Evolutionary conservation across 2,329 filamentous ascomycete species (phyloP), one percentile per base, ranked within the genome.

Genomic region (Trichoderma brevicompactum): DNA sequence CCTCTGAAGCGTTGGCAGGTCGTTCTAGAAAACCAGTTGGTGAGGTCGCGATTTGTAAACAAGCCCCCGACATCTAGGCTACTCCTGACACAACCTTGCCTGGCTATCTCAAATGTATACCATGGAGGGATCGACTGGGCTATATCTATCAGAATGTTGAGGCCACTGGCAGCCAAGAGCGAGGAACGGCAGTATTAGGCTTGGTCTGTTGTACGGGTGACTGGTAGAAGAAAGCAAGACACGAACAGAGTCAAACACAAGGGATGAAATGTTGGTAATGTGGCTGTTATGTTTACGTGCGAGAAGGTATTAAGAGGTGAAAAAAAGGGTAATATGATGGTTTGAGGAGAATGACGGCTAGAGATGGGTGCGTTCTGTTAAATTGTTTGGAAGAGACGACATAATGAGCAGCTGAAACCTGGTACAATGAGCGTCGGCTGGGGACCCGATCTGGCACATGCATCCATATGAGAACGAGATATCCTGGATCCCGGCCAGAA

Each of bases 221-320:
- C 46, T 59, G 36, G 43, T 53, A 12, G 46, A 8, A 32, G 49
- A 56, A 38, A 28, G 52, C 59, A 50, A 56, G 60, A 56, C 59
- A 64, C 28, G 12, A 36, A 40, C 54, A 66, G 49, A 64, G 65
- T 66, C 65, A 66, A 62, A 66, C 50, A 50, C 19, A 50, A 65
- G 64, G 64, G 64, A 44, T 53, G 28, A 46, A 43, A 52, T 43
- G 46, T 55, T 49, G 63, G 28, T 40, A 60, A 23, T 52, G 17
- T 32, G 48, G 17, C 34, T 55, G 50, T 55, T 62, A 54, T 65
- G 44, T 28, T 62, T 36, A 56, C 32, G n/a, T 41, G 12, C 36
- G 13, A 40, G 41, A 38, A 36, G 32, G 13, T 13, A 53, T 41
- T 40, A 15, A 32, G 52, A 43, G 40, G 17, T 13, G 48, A 17